Evolutionary conservation across 179 eudicot species (phyloP), one percentile per base, ranked within the genome.

Genomic region (Vitellaria paradoxa): DNA sequence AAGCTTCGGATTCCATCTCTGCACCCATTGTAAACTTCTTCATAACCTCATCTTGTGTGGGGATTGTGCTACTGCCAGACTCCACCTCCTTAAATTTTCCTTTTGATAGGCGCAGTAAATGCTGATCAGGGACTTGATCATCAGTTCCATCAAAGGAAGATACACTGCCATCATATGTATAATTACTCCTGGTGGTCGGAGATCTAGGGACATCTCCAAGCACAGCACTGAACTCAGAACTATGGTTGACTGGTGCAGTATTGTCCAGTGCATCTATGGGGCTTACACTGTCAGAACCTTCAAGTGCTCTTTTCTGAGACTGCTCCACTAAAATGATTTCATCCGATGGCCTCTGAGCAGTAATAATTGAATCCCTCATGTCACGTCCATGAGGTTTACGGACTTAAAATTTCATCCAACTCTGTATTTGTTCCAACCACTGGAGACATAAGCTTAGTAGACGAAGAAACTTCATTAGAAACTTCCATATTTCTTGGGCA

Each of bases 71-170:
- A 57, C 47, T 72, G 64, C 0, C 49, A 65, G 49, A 60, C 53
- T 57, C 61, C 26, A 70, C 63, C 52, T 75, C 72, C 85, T 73
- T 78, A 11, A 65, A 7, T 68, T 77, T 86, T 78, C 87, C 81
- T 78, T 56, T 60, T n/a, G 47, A 49, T 47, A 57, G 70, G 40
- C 47, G 78, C 17, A 30, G 37, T 30, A 77, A 65, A 30, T 66
- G 45, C n/a, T 37, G 82, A 47, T 56, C 68, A 24, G 70, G 72
- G 56, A 76, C 68, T 76, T 78, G 87, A 76, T 88, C 85, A 61
- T 92, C 91, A 76, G 65, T 81, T 82, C 84, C 97, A 53, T 92
- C 93, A 77, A 52, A 88, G 46, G 95, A 93, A 81, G 98, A 93
- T 72, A 85, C 88, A 82, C 92, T 92, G 12, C 88, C 95, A 57